These are phyloP conservation scores for Adansonia rubrostipa DNA, from an alignment of 441 rosid species.

Conservation along the genomic window DNA sequence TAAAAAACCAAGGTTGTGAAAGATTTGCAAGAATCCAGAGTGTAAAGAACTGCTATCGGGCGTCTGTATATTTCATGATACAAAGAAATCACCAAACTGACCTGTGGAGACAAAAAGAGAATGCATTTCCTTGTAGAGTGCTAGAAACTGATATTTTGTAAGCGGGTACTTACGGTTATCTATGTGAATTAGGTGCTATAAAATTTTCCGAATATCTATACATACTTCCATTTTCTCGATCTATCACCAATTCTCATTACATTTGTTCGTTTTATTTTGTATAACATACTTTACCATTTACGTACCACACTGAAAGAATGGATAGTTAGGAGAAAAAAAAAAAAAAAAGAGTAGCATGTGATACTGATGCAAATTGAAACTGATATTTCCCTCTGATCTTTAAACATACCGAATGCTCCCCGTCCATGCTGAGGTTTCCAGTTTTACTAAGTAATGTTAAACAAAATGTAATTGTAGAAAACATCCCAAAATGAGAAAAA, in stretches of 20 bases:
- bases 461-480: not conserved
- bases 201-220: not conserved
- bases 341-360: not conserved
- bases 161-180: conserved; percentile 11
- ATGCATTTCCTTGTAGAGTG: conserved; percentile 10
- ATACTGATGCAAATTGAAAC: not conserved
- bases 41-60: not conserved
- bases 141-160: conserved; percentile 12
- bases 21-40: conserved; percentile 12
- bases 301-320: not conserved
- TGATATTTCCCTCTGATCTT: not conserved
- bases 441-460: not conserved
- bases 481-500: not conserved
- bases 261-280: not conserved
- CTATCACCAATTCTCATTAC: not conserved
- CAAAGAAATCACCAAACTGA: conserved; percentile 10
- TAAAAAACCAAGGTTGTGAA: conserved; percentile 10
- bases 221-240: not conserved
- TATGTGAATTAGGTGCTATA: conserved; percentile 2
- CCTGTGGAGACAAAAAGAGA: not conserved
- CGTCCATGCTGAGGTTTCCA: not conserved
- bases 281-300: not conserved
- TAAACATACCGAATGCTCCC: not conserved
- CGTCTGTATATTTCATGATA: conserved; percentile 18
- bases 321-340: not conserved